These are phyloP conservation scores for Panaeolus papilionaceus DNA, from an alignment of 768 basidiomycete genomes.

Conservation along the genomic window DNA sequence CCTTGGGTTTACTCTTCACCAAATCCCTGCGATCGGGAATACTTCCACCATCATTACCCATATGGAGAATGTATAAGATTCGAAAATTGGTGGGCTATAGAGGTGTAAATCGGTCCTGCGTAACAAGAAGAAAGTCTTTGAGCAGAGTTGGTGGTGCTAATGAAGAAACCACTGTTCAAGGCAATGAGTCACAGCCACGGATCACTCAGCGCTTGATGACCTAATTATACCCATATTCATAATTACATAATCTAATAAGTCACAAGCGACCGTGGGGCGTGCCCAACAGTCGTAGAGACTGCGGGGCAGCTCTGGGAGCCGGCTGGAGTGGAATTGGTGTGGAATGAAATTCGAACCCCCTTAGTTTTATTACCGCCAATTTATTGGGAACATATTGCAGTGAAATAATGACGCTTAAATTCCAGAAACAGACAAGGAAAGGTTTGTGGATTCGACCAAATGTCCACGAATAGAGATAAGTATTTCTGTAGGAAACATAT, in stretches of 20 bases:
- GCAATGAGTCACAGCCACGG: neutral
- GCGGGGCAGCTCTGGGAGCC: no score
- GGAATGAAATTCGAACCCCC: no score
- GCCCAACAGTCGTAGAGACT: neutral
- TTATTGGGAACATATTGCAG: no score
- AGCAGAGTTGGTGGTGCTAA: neutral
- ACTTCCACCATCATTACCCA: constrained; percentile 92
- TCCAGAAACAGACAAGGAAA: no score
- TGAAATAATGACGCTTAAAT: no score
- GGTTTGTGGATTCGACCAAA: no score
- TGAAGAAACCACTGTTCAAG: neutral
- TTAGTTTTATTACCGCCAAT: no score
- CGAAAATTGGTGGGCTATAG: neutral
- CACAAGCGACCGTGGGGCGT: neutral
- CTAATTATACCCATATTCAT: neutral
- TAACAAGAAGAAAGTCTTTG: neutral
- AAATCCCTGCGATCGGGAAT: constrained; percentile 86
- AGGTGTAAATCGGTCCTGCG: neutral
- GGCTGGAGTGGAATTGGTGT: neutral
- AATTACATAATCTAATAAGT: neutral
- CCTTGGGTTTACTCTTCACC: constrained; percentile 76
- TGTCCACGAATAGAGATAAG: no score
- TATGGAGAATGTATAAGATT: constrained; percentile 33
- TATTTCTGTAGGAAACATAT: no score
- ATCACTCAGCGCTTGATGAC: neutral